phyloP scores from a whole-genome alignment of 2,329 filamentous ascomycete genomes.

The Elsinoe arachidis region DNA sequence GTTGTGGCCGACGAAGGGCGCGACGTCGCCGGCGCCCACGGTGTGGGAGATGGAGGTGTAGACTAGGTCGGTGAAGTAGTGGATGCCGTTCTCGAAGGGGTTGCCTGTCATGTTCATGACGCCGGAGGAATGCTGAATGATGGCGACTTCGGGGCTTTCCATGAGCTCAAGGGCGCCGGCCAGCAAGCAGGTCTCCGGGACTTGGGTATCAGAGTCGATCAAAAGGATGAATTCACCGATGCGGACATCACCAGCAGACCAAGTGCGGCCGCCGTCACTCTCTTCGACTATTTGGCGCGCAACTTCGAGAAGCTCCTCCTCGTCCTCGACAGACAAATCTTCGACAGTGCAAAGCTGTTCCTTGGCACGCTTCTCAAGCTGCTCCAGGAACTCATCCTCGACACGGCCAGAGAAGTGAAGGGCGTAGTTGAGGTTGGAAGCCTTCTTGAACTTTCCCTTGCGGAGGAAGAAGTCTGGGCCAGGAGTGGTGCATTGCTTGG shows the following conservation, averaged over 20 bases:
- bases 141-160: slow-evolving; percentile 62
- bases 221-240: slow-evolving; percentile 64
- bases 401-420: slow-evolving; percentile 55
- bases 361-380: slow-evolving; percentile 47
- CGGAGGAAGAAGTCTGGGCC: slow-evolving; percentile 37
- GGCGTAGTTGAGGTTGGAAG: slow-evolving; percentile 63
- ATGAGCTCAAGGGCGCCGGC: slow-evolving; percentile 72
- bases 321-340: slow-evolving; percentile 35
- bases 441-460: slow-evolving; percentile 51
- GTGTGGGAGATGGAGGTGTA: slow-evolving; percentile 69
- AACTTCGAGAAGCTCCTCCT: slow-evolving; percentile 54
- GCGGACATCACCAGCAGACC: slow-evolving; percentile 67
- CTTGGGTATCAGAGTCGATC: slow-evolving; percentile 66
- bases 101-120: slow-evolving; percentile 66
- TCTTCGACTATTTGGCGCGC: slow-evolving; percentile 54
- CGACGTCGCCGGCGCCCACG: slow-evolving; percentile 68
- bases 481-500: slow-evolving; percentile 43
- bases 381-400: slow-evolving; percentile 58
- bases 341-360: slow-evolving; percentile 11
- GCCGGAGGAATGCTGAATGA: slow-evolving; percentile 64
- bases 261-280: slow-evolving; percentile 53
- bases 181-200: slow-evolving; percentile 61
- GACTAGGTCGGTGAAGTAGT: slow-evolving; percentile 52
- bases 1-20: slow-evolving; percentile 72
- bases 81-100: slow-evolving; percentile 43